Percentiles rank a stretch among this genome's conserved stretches.
These are phyloP conservation scores for Phoma sp. DNA, from an alignment of 2,329 filamentous ascomycete genomes.

Conservation along the genomic window DNA sequence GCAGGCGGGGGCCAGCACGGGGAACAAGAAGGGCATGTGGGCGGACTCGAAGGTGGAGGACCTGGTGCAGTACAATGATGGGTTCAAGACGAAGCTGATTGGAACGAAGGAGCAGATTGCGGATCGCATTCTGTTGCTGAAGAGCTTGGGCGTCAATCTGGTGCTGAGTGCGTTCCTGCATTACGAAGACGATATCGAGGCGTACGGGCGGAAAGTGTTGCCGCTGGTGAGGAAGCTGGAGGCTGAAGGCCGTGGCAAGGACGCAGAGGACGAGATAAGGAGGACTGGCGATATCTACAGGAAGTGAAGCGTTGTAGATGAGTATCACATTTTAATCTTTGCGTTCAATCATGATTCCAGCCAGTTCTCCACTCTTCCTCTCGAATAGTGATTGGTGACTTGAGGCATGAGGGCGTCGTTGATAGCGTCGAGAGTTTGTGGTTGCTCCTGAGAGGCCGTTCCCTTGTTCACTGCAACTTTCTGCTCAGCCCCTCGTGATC, in stretches of 20 bases:
- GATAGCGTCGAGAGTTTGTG: conserved; percentile 3
- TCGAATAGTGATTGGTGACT: conserved; percentile 16
- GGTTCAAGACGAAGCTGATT: conserved; percentile 62
- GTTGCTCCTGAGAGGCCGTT: not conserved
- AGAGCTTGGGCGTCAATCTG: conserved; percentile 54
- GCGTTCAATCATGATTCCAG: not conserved
- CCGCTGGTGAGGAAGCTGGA: conserved; percentile 57
- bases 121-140: conserved; percentile 56
- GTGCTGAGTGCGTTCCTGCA: conserved; percentile 58
- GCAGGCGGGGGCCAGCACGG: conserved; percentile 57
- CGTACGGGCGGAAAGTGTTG: conserved; percentile 56
- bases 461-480: not conserved
- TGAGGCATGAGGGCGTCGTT: conserved; percentile 13
- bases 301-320: conserved; percentile 14
- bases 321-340: not conserved
- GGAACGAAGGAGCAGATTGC: conserved; percentile 60
- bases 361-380: conserved; percentile 12
- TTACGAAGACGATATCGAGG: conserved; percentile 60
- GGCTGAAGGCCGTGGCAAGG: conserved; percentile 55
- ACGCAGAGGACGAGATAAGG: conserved; percentile 54
- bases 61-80: conserved; percentile 62
- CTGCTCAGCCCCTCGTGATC: conserved; percentile 7
- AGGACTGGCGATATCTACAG: conserved; percentile 57
- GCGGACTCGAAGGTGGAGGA: conserved; percentile 59
- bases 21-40: conserved; percentile 61